Base-by-base conservation (phyloP, 305 asterid species). In the Rubia balearica region DNA sequence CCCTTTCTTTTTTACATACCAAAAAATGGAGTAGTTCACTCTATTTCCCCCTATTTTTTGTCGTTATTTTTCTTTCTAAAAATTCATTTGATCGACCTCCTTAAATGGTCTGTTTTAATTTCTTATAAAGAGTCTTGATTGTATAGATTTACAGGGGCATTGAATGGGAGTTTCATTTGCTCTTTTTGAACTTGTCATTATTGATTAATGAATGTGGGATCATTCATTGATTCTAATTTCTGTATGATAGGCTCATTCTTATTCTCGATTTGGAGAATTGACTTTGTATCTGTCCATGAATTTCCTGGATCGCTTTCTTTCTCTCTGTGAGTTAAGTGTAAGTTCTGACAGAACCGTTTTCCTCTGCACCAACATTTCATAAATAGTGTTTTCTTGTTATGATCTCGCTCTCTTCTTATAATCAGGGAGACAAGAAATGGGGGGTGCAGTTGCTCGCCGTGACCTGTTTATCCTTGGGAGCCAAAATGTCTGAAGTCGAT, bases 221-320 rank as follows among this genome's bases (percentile, higher is more conserved):
- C 46, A 69, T 14, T 51, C 24, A 21, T 36, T 66, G 65, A 69
- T 46, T 30, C 61, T 65, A 57, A 36, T 30, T 60, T 57, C 46
- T 77, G 72, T 73, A 60, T 42, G 71, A 22, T 91, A 90, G 98
- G 96, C 90, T 77, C 83, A 83, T 71, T 72, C 81, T 72, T 86
- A 85, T 71, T 83, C 79, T 84, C 82, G 78, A 0, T 92, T 90
- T 79, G 89, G 87, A 67, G 90, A 82, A 68, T 61, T 83, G 27
- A 78, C 90, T 71, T 76, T 88, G 73, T 86, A 74, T 77, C 67
- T 87, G 75, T 81, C 98, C 19, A 70, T 86, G 74, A 88, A 77
- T 79, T 92, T 85, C 81, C 71, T 87, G 59, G 98, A 92, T 72
- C 82, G 92, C 40, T 90, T 92, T 77, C 77, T 89, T 61, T 88